phyloP scores from a whole-genome alignment of 768 basidiomycete species.

The Podaxis sp. region DNA sequence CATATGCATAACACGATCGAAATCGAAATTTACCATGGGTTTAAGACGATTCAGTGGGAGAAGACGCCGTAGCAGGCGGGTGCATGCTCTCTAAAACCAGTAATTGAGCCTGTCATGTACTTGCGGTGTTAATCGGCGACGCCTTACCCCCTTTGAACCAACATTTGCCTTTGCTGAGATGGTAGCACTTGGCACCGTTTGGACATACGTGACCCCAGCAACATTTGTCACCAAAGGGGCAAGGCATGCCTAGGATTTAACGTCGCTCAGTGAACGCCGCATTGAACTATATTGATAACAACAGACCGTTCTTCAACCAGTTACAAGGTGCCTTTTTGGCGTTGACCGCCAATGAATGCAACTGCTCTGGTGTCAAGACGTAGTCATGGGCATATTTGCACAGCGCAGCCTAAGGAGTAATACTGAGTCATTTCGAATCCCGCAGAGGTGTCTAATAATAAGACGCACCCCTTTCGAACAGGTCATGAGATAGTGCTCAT shows the following conservation, averaged over 20 bases:
- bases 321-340: constrained; percentile 88
- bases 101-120: not conserved
- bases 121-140: not conserved
- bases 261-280: not conserved
- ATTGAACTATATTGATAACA: not conserved
- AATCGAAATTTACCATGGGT: constrained; percentile 1
- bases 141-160: constrained; percentile 78
- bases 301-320: constrained; percentile 73
- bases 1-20: constrained; percentile 14
- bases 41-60: constrained; percentile 12
- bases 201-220: constrained; percentile 88
- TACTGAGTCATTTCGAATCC: constrained; percentile 18
- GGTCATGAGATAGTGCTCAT: constrained; percentile 80
- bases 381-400: constrained; percentile 90
- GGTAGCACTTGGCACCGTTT: constrained; percentile 71
- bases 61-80: not conserved
- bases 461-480: constrained; percentile 73
- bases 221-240: constrained; percentile 74
- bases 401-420: constrained; percentile 42
- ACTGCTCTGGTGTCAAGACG: constrained; percentile 66
- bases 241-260: constrained; percentile 53
- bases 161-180: constrained; percentile 77
- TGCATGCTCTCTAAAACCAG: constrained; percentile 14
- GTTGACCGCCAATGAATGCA: constrained; percentile 67
- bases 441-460: constrained; percentile 9